These are phyloP conservation scores for Phanerochaete carnosa DNA, from an alignment of 768 basidiomycete species.

Conservation along the genomic window DNA sequence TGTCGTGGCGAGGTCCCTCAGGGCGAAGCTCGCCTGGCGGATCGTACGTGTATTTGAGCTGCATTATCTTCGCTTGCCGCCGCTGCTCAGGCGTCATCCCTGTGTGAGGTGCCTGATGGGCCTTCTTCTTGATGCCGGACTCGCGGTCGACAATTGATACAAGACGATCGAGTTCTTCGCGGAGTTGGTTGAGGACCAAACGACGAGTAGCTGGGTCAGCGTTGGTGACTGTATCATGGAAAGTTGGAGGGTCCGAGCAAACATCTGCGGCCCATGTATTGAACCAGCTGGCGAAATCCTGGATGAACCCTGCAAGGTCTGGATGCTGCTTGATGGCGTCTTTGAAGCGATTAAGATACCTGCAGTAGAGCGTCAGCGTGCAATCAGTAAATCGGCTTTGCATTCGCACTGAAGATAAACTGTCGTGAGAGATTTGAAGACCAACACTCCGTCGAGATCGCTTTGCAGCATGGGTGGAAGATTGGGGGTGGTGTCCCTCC, in stretches of 20 bases:
- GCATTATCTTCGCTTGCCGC: constrained; percentile 37
- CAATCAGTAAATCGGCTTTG: background rate
- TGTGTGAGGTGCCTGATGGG: background rate
- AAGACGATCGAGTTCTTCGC: constrained; percentile 30
- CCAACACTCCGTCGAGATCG: constrained; percentile 19
- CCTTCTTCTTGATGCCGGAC: constrained; percentile 29
- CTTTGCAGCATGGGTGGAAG: constrained; percentile 10
- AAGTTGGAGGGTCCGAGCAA: constrained; percentile 33
- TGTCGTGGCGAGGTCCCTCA: constrained; percentile 59
- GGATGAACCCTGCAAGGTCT: constrained; percentile 36
- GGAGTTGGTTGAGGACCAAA: constrained; percentile 34
- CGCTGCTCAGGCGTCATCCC: constrained; percentile 15
- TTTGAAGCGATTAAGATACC: constrained; percentile 50
- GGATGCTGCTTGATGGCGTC: constrained; percentile 47
- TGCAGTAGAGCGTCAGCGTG: background rate
- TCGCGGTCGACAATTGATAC: constrained; percentile 51
- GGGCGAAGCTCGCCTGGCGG: constrained; percentile 50
- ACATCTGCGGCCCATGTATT: constrained; percentile 45
- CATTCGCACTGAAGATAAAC: constrained; percentile 18
- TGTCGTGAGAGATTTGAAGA: constrained; percentile 29
- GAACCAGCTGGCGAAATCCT: constrained; percentile 43
- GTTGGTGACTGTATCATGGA: constrained; percentile 41
- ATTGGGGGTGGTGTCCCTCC: constrained; percentile 20
- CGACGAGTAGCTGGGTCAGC: constrained; percentile 30
- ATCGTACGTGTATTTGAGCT: constrained; percentile 40